phyloP scores from a whole-genome alignment of 2,329 filamentous ascomycete genomes.

The Coniochaeta sp. region DNA sequence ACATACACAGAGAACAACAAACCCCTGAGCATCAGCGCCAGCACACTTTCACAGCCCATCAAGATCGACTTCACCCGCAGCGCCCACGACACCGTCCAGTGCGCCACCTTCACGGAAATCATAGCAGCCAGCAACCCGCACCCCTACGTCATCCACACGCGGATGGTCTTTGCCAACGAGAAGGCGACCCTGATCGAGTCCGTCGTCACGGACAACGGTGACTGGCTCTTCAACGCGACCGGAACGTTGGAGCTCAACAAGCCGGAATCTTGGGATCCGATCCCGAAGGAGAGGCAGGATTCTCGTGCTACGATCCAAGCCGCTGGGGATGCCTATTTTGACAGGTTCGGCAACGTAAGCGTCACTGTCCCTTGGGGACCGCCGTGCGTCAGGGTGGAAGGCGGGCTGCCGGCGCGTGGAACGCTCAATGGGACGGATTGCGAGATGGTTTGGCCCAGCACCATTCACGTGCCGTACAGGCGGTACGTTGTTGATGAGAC shows the following conservation, averaged over 20 bases:
- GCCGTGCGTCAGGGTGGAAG: constrained; percentile 6
- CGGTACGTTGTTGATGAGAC: constrained; percentile 14
- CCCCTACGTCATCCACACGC: constrained; percentile 20
- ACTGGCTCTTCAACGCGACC: constrained; percentile 4
- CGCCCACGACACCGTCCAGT: constrained; percentile 20
- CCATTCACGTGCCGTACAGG: constrained; percentile 9
- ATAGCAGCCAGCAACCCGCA: constrained; percentile 11
- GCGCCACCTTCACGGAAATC: constrained; percentile 21
- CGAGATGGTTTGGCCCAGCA: constrained; percentile 8
- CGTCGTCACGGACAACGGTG: constrained; percentile 4
- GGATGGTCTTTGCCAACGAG: constrained; percentile 19
- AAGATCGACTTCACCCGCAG: constrained; percentile 18
- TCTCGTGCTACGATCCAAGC: constrained; percentile 3
- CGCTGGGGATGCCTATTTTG: constrained; percentile 5
- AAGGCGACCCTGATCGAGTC: constrained; percentile 2
- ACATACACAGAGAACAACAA: constrained; percentile 15
- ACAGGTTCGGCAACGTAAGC: constrained; percentile 3
- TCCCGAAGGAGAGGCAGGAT: background rate
- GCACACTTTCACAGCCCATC: constrained; percentile 15
- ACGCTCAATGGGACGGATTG: constrained; percentile 7
- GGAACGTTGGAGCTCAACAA: background rate
- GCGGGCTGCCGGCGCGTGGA: constrained; percentile 6
- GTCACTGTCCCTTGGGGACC: constrained; percentile 2
- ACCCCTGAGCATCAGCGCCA: constrained; percentile 8
- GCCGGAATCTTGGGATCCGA: constrained; percentile 2